Percentiles rank a stretch among this genome's conserved stretches.
phyloP scores from a whole-genome alignment of 805 yeast genomes.

The Cyberlindnera xishuangbannaensis region DNA sequence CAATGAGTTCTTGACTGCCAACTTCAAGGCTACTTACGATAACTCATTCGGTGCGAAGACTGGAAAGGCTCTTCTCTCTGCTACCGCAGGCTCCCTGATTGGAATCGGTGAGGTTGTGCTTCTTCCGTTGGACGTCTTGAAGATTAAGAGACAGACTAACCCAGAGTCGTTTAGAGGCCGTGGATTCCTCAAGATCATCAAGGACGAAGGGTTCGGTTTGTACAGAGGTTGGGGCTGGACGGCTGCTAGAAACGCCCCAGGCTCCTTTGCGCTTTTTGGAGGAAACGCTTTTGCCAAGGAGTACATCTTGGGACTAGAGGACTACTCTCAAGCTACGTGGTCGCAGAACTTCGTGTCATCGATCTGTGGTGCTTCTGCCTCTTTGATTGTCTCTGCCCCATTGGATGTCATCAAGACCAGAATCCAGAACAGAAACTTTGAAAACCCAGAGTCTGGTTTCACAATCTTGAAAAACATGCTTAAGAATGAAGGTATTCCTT shows the following conservation, averaged over 20 bases:
- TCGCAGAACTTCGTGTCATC: slow-evolving; percentile 90
- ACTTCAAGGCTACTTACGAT: slow-evolving; percentile 69
- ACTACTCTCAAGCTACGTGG: slow-evolving; percentile 92
- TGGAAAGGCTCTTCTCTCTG: slow-evolving; percentile 95
- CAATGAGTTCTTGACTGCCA: slow-evolving; percentile 79
- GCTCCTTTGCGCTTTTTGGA: slow-evolving; percentile 95
- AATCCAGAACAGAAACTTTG: slow-evolving; percentile 94
- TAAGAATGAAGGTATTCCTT: slow-evolving; percentile 80
- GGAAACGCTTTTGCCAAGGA: slow-evolving; percentile 99
- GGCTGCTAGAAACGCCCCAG: slow-evolving; percentile 99
- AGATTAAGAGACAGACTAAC: slow-evolving; percentile 98
- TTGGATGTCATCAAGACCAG: slow-evolving; percentile 97
- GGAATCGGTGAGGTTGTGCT: slow-evolving; percentile 98
- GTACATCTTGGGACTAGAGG: slow-evolving; percentile 78
- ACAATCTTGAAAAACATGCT: slow-evolving; percentile 90
- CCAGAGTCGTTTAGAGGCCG: slow-evolving; percentile 99
- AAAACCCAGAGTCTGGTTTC: slow-evolving; percentile 90
- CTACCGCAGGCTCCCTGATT: slow-evolving; percentile 94
- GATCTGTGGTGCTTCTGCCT: slow-evolving; percentile 93
- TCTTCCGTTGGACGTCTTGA: slow-evolving; percentile 91
- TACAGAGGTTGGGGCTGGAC: slow-evolving; percentile 99
- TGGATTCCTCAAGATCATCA: slow-evolving; percentile 80
- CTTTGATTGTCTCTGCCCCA: slow-evolving; percentile 95
- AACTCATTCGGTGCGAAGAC: slow-evolving; percentile 82
- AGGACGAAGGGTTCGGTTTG: slow-evolving; percentile 89